Conservation (phyloP, 495 filamentous ascomycete species). For the Thermochaetoides thermophila region DNA sequence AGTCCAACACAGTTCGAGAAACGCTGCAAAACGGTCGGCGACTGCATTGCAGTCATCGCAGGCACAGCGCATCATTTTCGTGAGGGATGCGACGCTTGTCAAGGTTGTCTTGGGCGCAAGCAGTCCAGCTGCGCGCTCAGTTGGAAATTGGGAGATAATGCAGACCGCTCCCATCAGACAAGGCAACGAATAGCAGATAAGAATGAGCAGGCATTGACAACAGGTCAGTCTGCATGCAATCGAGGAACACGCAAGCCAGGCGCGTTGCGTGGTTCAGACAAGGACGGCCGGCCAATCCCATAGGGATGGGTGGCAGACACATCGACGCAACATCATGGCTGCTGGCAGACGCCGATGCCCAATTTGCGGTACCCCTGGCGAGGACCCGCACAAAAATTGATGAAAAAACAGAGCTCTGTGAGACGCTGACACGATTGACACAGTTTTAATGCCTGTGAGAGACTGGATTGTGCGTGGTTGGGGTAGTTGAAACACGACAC, state of each 20-base stretch:
- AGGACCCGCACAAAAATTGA: constrained; percentile 1
- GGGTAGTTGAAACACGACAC: constrained; percentile 4
- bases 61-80: too few species aligned
- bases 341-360: constrained; percentile 5
- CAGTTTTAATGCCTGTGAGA: neutral
- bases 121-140: too few species aligned
- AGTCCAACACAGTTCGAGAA: too few species aligned
- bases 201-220: neutral
- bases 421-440: constrained; percentile 1
- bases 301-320: constrained; percentile 3
- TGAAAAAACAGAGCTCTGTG: neutral
- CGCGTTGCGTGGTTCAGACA: neutral
- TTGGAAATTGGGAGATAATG: too few species aligned
- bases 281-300: neutral
- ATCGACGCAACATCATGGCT: constrained; percentile 10
- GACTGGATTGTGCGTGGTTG: constrained; percentile 1
- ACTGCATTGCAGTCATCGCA: too few species aligned
- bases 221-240: too few species aligned
- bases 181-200: neutral
- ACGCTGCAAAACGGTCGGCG: too few species aligned
- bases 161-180: too few species aligned
- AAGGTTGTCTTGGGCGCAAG: too few species aligned
- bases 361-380: neutral
- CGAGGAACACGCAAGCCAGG: too few species aligned
- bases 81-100: too few species aligned